Percentiles rank a stretch among this genome's conserved stretches.
These are phyloP conservation scores for Erodium trifolium DNA, from an alignment of 441 rosid genomes.

Conservation along the genomic window DNA sequence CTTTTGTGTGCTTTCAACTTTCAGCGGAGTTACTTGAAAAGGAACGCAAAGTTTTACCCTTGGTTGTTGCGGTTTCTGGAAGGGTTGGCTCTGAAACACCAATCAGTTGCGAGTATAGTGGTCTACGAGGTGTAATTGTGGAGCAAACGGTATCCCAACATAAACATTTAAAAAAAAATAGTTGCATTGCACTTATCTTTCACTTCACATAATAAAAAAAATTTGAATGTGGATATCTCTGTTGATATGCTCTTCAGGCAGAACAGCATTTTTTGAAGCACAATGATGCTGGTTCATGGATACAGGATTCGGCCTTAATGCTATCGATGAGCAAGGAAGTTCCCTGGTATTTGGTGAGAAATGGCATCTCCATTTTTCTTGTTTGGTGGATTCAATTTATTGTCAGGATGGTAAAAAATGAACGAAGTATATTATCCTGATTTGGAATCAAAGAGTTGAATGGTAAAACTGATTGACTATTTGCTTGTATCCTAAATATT, in stretches of 20 bases:
- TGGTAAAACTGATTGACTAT: neutral
- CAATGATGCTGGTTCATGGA: conserved; percentile 96
- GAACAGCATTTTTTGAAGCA: conserved; percentile 89
- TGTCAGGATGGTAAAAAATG: neutral
- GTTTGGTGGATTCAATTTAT: conserved; percentile 12
- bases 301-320: conserved; percentile 88
- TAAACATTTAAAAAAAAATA: neutral
- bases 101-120: conserved; percentile 66
- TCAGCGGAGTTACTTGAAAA: conserved; percentile 70
- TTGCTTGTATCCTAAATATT: neutral
- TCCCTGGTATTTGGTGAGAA: conserved; percentile 85
- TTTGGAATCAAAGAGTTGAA: too few species aligned
- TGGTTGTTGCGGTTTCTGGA: conserved; percentile 76
- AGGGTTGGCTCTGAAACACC: conserved; percentile 91
- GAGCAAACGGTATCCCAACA: conserved; percentile 65
- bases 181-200: neutral
- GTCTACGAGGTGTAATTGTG: conserved; percentile 78
- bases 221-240: neutral
- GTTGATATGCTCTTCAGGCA: conserved; percentile 40
- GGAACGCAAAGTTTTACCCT: conserved; percentile 66
- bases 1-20: conserved; percentile 18
- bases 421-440: neutral
- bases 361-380: conserved; percentile 7
- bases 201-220: neutral
- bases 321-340: conserved; percentile 90